Evolutionary conservation across 805 yeast species (phyloP), one percentile per base, ranked within the genome.

Genomic region (Wickerhamomyces bisporus): DNA sequence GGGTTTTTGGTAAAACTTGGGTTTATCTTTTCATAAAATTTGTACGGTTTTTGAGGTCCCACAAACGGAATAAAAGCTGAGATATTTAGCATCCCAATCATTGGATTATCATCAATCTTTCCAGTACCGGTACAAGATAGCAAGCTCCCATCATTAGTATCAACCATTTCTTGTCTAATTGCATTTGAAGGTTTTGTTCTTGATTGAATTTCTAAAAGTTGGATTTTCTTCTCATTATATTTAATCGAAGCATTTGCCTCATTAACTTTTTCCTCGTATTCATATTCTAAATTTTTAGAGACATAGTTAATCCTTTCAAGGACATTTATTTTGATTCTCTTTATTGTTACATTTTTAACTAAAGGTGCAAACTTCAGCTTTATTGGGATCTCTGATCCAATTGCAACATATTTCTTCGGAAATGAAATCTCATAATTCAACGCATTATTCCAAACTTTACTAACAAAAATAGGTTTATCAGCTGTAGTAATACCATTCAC

Each of bases 391-490:
- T 73, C 77, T 11, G 78, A 69, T 3, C 84, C 83, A 34, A 84
- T 60, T 2, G 84, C 68, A 10, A 83, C 75, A 55, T 70, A 84
- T 50, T 84, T 85, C 41, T 71, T 71, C 0, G 89, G 88, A 41
- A 85, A 71, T 0, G 87, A 73, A 13, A 85, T 70, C 45, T 82
- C 82, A 58, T 85, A 85, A 39, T 78, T 77, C 26, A 85, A 59
- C 0, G 86, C 58, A 39, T 82, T 80, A 48, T 78, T 77, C 93
- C 93, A 85, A 1, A 78, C 70, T 44, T 85, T 69, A 54, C 81
- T 82, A 26, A 85, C 86, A 55, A 79, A 83, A 14, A 85, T 73
- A 0, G 94, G 87, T 52, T 82, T 85, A 53, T 83, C 81, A 6
- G 63, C 62, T 1, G 71, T 64, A 0, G 68, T 58, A 2, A 58